Evolutionary conservation across 169 alveolate species (phyloP).

Genomic region (Eimeria sp.): DNA sequence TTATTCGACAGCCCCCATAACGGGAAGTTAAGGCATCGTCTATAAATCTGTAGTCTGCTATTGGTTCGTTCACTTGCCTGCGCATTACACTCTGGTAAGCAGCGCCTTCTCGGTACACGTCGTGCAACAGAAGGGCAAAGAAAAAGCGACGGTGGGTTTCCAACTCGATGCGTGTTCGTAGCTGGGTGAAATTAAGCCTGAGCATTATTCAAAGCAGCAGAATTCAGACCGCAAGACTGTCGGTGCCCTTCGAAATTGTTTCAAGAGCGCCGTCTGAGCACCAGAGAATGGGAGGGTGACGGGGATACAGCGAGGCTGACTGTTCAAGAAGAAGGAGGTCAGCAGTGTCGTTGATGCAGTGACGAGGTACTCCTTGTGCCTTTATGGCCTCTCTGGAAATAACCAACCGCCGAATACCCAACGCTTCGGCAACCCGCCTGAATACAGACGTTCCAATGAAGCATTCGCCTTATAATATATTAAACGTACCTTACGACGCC

Average conservation of each 20-base stretch:
- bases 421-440: slow-evolving; percentile 64
- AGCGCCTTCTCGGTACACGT: slow-evolving; percentile 48
- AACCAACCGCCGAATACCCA: slow-evolving; percentile 59
- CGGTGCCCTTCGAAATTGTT: not conserved
- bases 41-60: not conserved
- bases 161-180: slow-evolving; percentile 28
- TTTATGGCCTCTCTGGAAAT: slow-evolving; percentile 64
- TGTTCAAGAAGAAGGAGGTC: slow-evolving; percentile 34
- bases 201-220: not conserved
- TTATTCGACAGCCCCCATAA: not conserved
- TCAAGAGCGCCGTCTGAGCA: not conserved
- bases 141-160: slow-evolving; percentile 64
- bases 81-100: slow-evolving; percentile 55
- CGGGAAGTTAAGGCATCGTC: not conserved
- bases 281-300: not conserved
- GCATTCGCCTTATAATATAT: not conserved
- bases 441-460: not conserved
- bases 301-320: not conserved
- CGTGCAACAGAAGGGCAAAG: slow-evolving; percentile 72
- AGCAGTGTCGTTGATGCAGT: slow-evolving; percentile 54
- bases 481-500: not conserved
- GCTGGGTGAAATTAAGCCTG: slow-evolving; percentile 48
- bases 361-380: slow-evolving; percentile 56
- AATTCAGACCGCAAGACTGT: not conserved
- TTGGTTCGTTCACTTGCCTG: slow-evolving; percentile 50